A percentile compares a stretch with the other conserved stretches of the same genome.
These are phyloP conservation scores for Cystofilobasidium bisporidii DNA, from an alignment of 768 basidiomycete genomes.

Conservation along the genomic window DNA sequence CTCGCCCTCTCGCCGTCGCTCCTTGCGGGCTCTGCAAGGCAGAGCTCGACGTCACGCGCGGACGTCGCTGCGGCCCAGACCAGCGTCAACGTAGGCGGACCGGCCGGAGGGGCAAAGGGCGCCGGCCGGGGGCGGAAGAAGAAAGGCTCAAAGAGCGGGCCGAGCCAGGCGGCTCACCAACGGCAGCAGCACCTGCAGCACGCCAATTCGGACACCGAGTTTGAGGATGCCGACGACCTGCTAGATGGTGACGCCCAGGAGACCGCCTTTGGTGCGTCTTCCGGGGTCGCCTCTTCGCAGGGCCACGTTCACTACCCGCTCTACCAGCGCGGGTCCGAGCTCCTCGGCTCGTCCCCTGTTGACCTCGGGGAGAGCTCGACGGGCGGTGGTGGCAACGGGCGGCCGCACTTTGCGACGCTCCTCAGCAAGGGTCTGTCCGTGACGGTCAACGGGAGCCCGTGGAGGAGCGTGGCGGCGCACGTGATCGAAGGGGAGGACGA, in stretches of 20 bases:
- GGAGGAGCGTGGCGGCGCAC: constrained; percentile 69
- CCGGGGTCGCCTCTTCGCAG: too few species aligned
- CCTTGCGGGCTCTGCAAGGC: not conserved
- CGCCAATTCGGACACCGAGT: constrained; percentile 7
- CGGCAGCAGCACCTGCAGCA: not conserved
- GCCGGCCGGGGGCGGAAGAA: not conserved
- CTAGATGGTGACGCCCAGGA: not conserved
- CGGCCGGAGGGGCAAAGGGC: not conserved
- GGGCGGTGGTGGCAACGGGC: not conserved
- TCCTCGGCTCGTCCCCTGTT: not conserved
- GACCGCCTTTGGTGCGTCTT: too few species aligned
- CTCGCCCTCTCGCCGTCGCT: not conserved
- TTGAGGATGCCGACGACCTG: constrained; percentile 9
- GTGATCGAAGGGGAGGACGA: constrained; percentile 62
- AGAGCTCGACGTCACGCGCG: not conserved
- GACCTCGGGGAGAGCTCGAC: constrained; percentile 1
- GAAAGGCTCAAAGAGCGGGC: not conserved
- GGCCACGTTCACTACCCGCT: constrained; percentile 7
- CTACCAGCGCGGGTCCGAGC: not conserved
- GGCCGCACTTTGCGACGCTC: constrained; percentile 21
- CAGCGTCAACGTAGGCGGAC: not conserved
- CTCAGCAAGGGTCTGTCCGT: constrained; percentile 66
- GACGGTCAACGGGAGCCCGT: constrained; percentile 66
- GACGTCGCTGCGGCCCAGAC: not conserved
- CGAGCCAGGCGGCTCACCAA: not conserved